Evolutionary conservation across 495 filamentous ascomycete genomes (phyloP), one percentile per base, ranked within the genome.

Genomic region (Glarea lozoyensis): DNA sequence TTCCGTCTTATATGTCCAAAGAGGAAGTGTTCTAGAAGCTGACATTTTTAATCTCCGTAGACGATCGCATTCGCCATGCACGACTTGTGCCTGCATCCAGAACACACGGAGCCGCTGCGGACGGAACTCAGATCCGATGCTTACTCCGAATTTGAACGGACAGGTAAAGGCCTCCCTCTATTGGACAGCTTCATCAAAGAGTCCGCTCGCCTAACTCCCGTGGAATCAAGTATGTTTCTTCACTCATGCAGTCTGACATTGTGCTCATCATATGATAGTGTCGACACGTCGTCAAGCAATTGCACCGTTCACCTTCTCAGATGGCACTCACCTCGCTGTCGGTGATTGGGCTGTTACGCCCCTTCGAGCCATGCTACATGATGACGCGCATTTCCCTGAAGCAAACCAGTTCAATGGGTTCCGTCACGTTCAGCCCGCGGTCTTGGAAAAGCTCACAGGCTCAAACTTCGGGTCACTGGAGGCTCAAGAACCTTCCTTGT

Each of bases 181-280:
- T 42, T 65, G 0, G 62, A 65, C 42, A 61, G 60, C 40, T 65
- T 65, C 41, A 52, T 65, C 11, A 63, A 61, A 27, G 62, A 65
- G 32, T 65, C 60, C 2, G 49, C 59, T 0, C 53, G 61, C 4
- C 30, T 62, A 13, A 57, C 42, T 2, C 57, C 61, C 0, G 52
- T 55, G 4, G 61, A 64, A 39, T 51, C 47, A 0, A 35, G 32
- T 35, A 35, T 11, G 9, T 35, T 6, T 11, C 15, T 10, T 35
- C 32, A 29, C n/a, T 29, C 25, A 29, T 7, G 25, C 7, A 6
- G 32, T 15, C 17, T 9, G 5, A 11, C 17, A 16, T 15, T 35
- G 32, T 10, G 6, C 7, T 35, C 7, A n/a, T n/a, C n/a, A n/a
- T n/a, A n/a, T 9, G 6, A 35, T 35, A 35, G 57, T 58, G 22